A percentile compares a stretch with the other conserved stretches of the same genome.
Conservation (phyloP, 305 asterid genomes). For the Fraxinus dipetala region DNA sequence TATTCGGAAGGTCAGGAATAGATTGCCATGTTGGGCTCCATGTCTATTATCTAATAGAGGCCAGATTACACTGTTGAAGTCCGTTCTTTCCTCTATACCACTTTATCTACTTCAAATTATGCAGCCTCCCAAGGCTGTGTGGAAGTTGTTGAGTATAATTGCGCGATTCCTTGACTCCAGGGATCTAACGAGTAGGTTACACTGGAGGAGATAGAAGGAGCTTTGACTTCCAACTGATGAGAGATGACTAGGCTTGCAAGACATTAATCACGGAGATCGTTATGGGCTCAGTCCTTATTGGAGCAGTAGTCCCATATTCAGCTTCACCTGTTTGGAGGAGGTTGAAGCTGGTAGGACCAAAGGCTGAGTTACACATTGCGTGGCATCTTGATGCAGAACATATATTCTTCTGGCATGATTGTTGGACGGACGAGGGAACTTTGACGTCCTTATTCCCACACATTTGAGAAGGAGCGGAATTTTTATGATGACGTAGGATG, state of each 20-base stretch:
- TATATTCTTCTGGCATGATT: neutral
- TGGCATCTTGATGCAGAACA: neutral
- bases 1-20: neutral
- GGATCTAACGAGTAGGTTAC: neutral
- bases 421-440: neutral
- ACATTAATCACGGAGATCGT: neutral
- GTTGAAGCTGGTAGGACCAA: neutral
- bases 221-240: neutral
- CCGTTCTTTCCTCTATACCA: neutral
- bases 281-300: neutral
- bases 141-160: neutral
- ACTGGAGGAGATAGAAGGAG: neutral
- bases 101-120: neutral
- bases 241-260: neutral
- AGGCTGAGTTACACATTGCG: neutral
- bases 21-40: neutral
- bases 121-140: neutral
- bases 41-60: neutral
- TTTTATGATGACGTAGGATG: neutral
- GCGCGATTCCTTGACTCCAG: neutral
- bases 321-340: neutral
- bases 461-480: neutral
- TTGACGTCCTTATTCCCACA: neutral
- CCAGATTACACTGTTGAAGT: neutral
- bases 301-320: neutral